Conservation (phyloP, 2,329 filamentous ascomycete genomes). For the Exophiala aquamarina region DNA sequence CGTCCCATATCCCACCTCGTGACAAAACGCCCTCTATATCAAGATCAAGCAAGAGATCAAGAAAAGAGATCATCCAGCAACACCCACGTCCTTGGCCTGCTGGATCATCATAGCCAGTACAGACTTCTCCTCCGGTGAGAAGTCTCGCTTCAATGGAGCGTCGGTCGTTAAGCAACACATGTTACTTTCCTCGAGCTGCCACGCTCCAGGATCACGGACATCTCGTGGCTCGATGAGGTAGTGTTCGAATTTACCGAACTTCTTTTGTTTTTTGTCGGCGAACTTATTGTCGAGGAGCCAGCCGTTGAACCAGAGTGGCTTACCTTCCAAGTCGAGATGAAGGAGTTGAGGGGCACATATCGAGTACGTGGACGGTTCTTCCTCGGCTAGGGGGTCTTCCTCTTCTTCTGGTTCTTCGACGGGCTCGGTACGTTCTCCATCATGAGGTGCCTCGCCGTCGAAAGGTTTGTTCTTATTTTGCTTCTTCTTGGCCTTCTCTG, state of each 20-base stretch:
- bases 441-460: background rate
- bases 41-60: too few relatives aligned
- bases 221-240: slow-evolving; percentile 28
- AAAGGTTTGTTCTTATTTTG: background rate
- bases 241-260: slow-evolving; percentile 37
- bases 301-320: slow-evolving; percentile 50
- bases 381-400: slow-evolving; percentile 9
- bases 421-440: background rate
- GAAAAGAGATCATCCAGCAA: slow-evolving; percentile 9
- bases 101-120: slow-evolving; percentile 26
- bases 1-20: too few relatives aligned
- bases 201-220: slow-evolving; percentile 26
- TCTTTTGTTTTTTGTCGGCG: slow-evolving; percentile 35
- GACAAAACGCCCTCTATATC: too few relatives aligned
- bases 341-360: slow-evolving; percentile 49
- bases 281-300: slow-evolving; percentile 46
- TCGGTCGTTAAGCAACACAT: slow-evolving; percentile 29
- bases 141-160: slow-evolving; percentile 23
- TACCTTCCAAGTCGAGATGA: slow-evolving; percentile 42
- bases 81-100: slow-evolving; percentile 25
- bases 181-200: slow-evolving; percentile 28
- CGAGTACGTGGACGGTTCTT: slow-evolving; percentile 30
- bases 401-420: slow-evolving; percentile 8
- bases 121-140: slow-evolving; percentile 21
- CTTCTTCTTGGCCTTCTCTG: slow-evolving; percentile 1